Evolutionary conservation across 805 yeast species (phyloP), one percentile per base, ranked within the genome.

Genomic region (Brettanomyces naardenensis): DNA sequence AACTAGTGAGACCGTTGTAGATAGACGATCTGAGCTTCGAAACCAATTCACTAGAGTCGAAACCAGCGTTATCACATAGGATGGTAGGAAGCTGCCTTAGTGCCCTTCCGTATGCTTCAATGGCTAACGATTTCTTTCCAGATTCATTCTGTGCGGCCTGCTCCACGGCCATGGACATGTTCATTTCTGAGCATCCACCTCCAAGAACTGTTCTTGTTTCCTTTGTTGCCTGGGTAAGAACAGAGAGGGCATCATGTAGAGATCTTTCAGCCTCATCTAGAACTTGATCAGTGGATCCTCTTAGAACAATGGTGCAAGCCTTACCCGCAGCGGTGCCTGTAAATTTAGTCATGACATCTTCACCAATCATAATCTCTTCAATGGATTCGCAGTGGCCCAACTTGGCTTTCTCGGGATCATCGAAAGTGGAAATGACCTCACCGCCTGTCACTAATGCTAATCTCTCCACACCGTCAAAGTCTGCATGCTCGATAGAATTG

Each of bases 251-350:
- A 63, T 92, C 99, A 54, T 92, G 98, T 42, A 92, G 67, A 0
- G 97, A 90, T 64, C 98, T 77, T 61, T 92, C 98, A 19, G 94
- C 96, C 67, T 92, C 98, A 39, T 95, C 96, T 54, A 92, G 80
- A 28, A 92, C 94, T 69, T 92, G 98, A 54, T 90, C 97, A 19
- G 97, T 95, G 46, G 98, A 97, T 47, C 99, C 98, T 59, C 99
- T 76, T 48, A 92, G 66, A 19, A 92, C 95, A 52, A 92, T 78
- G 2, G 97, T 88, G 69, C 98, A 92, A 4, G 97, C 97, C 62
- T 86, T 86, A 43, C 96, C 95, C 13, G 89, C 89, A 37, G 86
- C 81, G 44, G 90, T 95, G 22, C 98, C 99, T n/a, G 92, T 78
- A 54, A 92, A 92, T 61, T 83, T 86, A 44, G 89, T 75, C 75